A percentile compares a stretch with the other conserved stretches of the same genome.
These are phyloP conservation scores for Rhodotorula sphaerocarpa DNA, from an alignment of 768 basidiomycete species.

Conservation along the genomic window DNA sequence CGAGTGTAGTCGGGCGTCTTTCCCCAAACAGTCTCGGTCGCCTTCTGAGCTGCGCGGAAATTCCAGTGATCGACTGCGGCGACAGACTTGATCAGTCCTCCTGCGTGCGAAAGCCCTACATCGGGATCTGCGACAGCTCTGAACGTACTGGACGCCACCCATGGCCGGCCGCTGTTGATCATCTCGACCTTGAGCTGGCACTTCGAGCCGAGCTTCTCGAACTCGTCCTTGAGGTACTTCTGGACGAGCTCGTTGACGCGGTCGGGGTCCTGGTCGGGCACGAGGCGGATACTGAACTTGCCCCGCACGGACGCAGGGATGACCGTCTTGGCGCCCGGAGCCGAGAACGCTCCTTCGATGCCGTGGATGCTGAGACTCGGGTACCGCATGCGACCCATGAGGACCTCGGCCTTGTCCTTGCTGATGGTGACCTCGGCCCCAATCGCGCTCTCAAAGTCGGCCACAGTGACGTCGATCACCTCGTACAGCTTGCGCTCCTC, in stretches of 20 bases:
- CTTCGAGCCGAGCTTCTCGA: conserved; percentile 75
- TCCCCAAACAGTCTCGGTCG: conserved; percentile 53
- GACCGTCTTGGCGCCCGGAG: conserved; percentile 77
- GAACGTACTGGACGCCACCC: conserved; percentile 50
- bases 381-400: conserved; percentile 87
- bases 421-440: conserved; percentile 69
- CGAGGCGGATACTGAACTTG: conserved; percentile 89
- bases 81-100: not conserved
- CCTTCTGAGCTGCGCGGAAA: conserved; percentile 70
- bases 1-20: conserved; percentile 72
- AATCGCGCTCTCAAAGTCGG: conserved; percentile 65
- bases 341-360: conserved; percentile 88
- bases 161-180: conserved; percentile 76
- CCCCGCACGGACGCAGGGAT: conserved; percentile 74
- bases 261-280: conserved; percentile 79
- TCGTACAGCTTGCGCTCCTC: conserved; percentile 68
- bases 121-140: too few relatives aligned
- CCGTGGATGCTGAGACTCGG: conserved; percentile 71
- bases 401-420: conserved; percentile 62
- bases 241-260: conserved; percentile 62
- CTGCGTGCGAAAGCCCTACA: too few relatives aligned
- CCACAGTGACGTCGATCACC: conserved; percentile 57
- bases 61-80: conserved; percentile 71
- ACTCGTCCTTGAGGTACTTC: conserved; percentile 64
- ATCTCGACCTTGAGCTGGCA: conserved; percentile 65